Evolutionary conservation across 2,329 filamentous ascomycete species (phyloP), one percentile per base, ranked within the genome.

Genomic region (Chaetomium sp.): DNA sequence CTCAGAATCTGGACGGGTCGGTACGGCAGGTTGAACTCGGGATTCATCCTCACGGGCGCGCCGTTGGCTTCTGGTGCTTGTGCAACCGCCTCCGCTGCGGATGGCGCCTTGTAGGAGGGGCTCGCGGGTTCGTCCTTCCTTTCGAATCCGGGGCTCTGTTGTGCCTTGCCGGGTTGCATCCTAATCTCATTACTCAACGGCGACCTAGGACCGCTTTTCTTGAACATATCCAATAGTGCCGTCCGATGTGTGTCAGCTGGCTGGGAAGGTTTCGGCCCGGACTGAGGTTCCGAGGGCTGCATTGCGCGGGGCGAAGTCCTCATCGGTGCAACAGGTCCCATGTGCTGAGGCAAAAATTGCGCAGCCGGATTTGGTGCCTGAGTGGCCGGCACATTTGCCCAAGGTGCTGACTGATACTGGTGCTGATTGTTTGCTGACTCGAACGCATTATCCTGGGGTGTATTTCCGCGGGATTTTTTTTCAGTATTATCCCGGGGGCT

Each of bases 201-300:
- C 19, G 73, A 70, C 2, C 69, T 65, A 3, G 74, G 64, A 31
- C 73, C 73, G 12, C 74, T 68, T 67, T 80, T 80, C 66, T 83
- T 85, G 74, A 87, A 85, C 77, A 86, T 84, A 25, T 78, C 81
- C 16, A 86, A 75, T 23, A 86, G 74, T 8, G 81, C 77, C 21
- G 78, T 80, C 25, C 82, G 80, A 67, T 86, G 83, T 42, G 74
- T 72, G 55, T 78, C 77, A 31, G 77, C 73, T 33, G 70, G 65
- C 21, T 71, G 67, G 13, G 64, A 38, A 49, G 65, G 62, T 33
- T 65, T 69, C 31, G 68, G 23, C 3, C 62, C 61, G 16, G 60
- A 33, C 6, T 56, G 65, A 19, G 62, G 56, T 51, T 60, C 56
- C 27, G 54, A 47, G 23, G 66, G 49, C 35, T 67, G 62, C 50